A percentile compares a stretch with the other conserved stretches of the same genome.
phyloP scores from a whole-genome alignment of 768 basidiomycete species.

The Lactarius deliciosus region DNA sequence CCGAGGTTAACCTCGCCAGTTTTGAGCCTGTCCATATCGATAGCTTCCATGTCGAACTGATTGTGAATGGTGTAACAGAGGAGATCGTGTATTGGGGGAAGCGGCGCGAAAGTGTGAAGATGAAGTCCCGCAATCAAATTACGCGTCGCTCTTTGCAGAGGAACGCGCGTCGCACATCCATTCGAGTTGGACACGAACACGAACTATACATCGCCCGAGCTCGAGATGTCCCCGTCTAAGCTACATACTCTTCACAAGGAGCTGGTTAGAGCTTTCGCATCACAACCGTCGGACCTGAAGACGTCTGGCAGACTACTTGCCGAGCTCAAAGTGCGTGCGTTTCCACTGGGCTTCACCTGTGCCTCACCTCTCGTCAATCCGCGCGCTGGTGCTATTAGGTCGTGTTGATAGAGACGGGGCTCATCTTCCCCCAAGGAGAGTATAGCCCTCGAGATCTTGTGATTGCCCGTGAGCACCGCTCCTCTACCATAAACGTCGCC shows the following conservation, averaged over 20 bases:
- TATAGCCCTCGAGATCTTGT: constrained; percentile 63
- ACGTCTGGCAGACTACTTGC: constrained; percentile 61
- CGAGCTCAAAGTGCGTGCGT: constrained; percentile 74
- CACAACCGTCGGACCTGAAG: constrained; percentile 65
- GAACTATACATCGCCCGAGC: not conserved
- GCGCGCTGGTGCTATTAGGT: constrained; percentile 46
- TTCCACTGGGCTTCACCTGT: not conserved
- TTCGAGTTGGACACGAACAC: constrained; percentile 7
- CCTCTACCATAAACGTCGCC: too few species aligned
- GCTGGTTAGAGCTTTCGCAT: constrained; percentile 63
- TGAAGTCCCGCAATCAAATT: constrained; percentile 35
- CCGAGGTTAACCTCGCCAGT: constrained; percentile 95
- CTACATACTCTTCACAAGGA: constrained; percentile 63
- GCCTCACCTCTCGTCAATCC: not conserved
- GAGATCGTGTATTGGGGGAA: constrained; percentile 28
- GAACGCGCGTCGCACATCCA: constrained; percentile 26
- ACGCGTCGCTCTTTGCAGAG: constrained; percentile 42
- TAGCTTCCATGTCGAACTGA: constrained; percentile 45
- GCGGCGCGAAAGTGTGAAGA: constrained; percentile 23
- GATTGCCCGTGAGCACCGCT: constrained; percentile 22
- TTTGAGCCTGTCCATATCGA: constrained; percentile 88
- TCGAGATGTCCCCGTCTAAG: constrained; percentile 50
- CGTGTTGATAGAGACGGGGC: constrained; percentile 71
- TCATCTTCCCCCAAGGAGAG: constrained; percentile 70
- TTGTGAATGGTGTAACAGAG: constrained; percentile 31